Conservation (phyloP, 306 rosid species). For the Comarum palustre region DNA sequence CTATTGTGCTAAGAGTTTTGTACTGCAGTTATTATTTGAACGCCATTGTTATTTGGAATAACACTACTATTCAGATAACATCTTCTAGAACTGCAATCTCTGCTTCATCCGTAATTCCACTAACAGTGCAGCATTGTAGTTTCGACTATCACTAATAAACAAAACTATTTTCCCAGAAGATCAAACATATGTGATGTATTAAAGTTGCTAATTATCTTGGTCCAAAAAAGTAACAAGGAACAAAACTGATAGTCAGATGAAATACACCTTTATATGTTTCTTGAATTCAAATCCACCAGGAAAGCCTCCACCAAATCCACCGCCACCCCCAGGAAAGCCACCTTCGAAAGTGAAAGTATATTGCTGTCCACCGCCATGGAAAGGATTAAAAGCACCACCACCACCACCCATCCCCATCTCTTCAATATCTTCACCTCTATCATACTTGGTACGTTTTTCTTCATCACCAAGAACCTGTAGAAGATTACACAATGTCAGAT, state of each 20-base stretch:
- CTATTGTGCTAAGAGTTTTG: constrained; percentile 14
- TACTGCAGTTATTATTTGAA: background rate
- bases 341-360: constrained; percentile 72
- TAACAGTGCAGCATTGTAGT: background rate
- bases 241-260: background rate
- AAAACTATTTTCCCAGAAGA: background rate
- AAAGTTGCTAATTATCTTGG: background rate
- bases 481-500: constrained; percentile 22
- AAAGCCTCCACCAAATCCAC: constrained; percentile 55
- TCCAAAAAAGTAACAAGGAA: background rate
- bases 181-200: background rate
- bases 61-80: background rate
- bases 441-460: constrained; percentile 84
- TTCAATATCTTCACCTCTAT: constrained; percentile 96
- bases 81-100: no score
- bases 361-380: constrained; percentile 80
- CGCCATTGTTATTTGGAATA: constrained; percentile 12
- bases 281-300: constrained; percentile 69
- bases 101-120: no score
- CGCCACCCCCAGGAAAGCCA: constrained; percentile 55
- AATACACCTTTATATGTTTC: background rate
- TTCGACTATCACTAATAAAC: background rate
- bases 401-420: constrained; percentile 64
- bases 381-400: constrained; percentile 80
- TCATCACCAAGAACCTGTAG: constrained; percentile 83